These are phyloP conservation scores for Fraxinus paxiana DNA, from an alignment of 305 asterid genomes.

Conservation along the genomic window DNA sequence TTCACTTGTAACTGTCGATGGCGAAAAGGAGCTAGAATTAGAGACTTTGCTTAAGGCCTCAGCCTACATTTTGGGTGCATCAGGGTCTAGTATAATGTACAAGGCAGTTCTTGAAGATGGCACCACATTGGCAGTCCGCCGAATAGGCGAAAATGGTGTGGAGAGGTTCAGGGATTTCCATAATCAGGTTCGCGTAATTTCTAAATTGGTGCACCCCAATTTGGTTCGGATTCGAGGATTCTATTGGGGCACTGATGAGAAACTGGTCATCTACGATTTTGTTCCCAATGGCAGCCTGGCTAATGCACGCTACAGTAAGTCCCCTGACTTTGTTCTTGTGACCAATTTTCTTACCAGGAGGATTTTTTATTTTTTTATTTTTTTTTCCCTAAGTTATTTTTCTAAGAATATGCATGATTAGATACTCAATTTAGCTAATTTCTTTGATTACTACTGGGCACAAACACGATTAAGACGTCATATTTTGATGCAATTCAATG, in stretches of 20 bases:
- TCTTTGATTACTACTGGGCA: neutral
- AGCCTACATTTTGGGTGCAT: constrained; percentile 77
- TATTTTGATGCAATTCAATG: neutral
- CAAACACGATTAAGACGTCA: neutral
- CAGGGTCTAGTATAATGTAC: constrained; percentile 82
- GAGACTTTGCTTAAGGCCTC: constrained; percentile 85
- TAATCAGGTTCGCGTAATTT: constrained; percentile 61
- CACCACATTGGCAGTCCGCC: constrained; percentile 60
- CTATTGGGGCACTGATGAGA: constrained; percentile 86
- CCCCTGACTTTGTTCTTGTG: neutral
- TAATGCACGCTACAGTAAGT: constrained; percentile 78
- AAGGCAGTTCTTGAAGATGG: constrained; percentile 88
- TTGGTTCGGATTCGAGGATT: constrained; percentile 76
- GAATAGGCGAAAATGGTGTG: constrained; percentile 79
- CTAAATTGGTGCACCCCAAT: constrained; percentile 75
- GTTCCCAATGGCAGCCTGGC: constrained; percentile 87
- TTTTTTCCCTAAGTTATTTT: neutral
- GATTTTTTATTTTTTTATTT: too few relatives aligned
- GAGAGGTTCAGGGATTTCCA: constrained; percentile 75
- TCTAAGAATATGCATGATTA: neutral
- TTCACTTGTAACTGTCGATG: constrained; percentile 67
- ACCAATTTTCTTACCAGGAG: neutral
- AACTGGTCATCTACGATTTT: constrained; percentile 77
- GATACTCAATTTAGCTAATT: neutral
- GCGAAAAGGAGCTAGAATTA: constrained; percentile 65